Evolutionary conservation across 495 filamentous ascomycete species (phyloP), one percentile per base, ranked within the genome.

Genomic region (Zalerion maritima): DNA sequence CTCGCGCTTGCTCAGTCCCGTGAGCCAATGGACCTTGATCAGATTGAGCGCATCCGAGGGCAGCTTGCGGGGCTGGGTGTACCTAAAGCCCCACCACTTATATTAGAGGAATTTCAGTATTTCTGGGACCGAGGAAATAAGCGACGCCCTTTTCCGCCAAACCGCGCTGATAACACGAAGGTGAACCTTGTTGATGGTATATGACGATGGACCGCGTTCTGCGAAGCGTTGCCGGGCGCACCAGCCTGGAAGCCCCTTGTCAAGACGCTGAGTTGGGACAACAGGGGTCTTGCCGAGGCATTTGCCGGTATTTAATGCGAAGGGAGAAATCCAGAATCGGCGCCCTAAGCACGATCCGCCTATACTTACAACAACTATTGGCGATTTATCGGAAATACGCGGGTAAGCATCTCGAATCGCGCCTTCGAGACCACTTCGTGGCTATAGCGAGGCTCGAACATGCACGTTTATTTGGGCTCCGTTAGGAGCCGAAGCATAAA

Each of bases 111-210:
- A 34, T 26, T 34, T 34, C 24, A 28, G 32, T 16, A 34, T 26
- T 34, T 26, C 32, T 34, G 24, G 32, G 32, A 34, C 18, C 32
- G 32, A 34, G 32, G 32, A 34, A 34, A 34, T 20, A 28, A 34
- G 24, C 32, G 24, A 28, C 16, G 24, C 25, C 32, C 32, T 34
- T 21, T 34, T 34, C 32, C 21, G 25, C 32, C 32, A 11, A 34
- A 24, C 24, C 32, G 25, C 24, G 24, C 32, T 12, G 32, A 34
- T 9, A 34, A 34, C 23, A 28, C 24, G 32, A 34, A 34, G 32
- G 32, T 21, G 24, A 34, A 32, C 18, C 14, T 32, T 7, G 29
- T 32, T 32, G 11, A 24, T 9, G 19, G 29, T 13, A 10, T 14
- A 34, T 26, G 32, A 34, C 32, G 32, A 28, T 34, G 24, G 17